Evolutionary conservation across 345 rosid genomes (phyloP).

Genomic region (Acer campestre): DNA sequence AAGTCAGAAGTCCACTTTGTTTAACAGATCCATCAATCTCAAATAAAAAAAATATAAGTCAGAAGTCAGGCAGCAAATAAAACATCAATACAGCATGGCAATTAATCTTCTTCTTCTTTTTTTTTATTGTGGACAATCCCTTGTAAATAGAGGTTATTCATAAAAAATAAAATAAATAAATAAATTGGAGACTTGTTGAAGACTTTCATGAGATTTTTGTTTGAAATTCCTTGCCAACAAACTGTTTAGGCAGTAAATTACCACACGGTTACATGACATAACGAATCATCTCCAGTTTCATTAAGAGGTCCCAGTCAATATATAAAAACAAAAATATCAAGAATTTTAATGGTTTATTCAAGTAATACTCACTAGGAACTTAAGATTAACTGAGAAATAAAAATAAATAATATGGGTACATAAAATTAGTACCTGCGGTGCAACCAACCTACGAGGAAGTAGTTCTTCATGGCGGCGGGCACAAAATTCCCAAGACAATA

Average conservation of each 20-base stretch:
- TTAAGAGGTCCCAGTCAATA: not conserved
- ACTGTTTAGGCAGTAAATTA: not conserved
- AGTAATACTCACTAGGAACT: not conserved
- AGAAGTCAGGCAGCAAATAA: not conserved
- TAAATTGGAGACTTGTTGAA: not conserved
- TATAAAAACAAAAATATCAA: not conserved
- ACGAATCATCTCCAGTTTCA: not conserved
- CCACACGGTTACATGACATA: not conserved
- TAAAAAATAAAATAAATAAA: not conserved
- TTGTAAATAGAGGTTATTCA: not conserved
- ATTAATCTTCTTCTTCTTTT: not conserved
- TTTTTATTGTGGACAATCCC: not conserved
- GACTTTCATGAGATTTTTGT: not conserved
- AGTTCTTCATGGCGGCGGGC: slow-evolving; percentile 93
- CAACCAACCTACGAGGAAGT: slow-evolving; percentile 92
- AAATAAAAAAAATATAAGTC: too few relatives aligned
- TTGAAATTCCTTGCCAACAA: not conserved
- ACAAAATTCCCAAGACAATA: slow-evolving; percentile 97
- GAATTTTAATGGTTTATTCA: not conserved
- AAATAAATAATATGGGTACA: slow-evolving; percentile 15
- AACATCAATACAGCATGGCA: not conserved
- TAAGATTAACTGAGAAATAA: not conserved
- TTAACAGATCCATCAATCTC: too few relatives aligned
- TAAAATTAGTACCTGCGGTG: slow-evolving; percentile 72
- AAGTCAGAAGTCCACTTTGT: too few relatives aligned